These are phyloP conservation scores for Arthroderma uncinatum DNA, from an alignment of 2,329 filamentous ascomycete species.

Conservation along the genomic window DNA sequence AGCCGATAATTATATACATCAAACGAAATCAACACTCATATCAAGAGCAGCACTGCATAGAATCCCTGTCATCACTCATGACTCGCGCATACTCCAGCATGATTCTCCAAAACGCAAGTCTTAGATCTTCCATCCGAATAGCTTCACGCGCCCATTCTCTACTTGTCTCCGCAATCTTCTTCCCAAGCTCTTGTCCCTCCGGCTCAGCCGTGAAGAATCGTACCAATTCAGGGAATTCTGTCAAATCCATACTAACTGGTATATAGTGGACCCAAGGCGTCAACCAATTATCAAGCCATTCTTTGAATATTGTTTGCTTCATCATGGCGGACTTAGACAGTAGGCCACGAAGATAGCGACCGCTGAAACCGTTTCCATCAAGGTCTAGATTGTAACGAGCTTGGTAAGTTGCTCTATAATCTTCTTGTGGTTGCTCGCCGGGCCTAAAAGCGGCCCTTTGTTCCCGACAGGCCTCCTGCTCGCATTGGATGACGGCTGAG, in stretches of 20 bases:
- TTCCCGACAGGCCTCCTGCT: slow-evolving; percentile 23
- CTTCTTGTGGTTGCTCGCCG: slow-evolving; percentile 21
- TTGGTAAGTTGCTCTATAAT: slow-evolving; percentile 27
- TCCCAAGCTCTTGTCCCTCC: slow-evolving; percentile 40
- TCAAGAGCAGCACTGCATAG: slow-evolving; percentile 4
- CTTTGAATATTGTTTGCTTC: slow-evolving; percentile 44
- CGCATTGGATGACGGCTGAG: slow-evolving; percentile 39
- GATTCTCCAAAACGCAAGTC: slow-evolving; percentile 50
- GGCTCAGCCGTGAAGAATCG: slow-evolving; percentile 36
- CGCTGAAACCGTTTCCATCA: slow-evolving; percentile 48
- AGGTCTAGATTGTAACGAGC: slow-evolving; percentile 42
- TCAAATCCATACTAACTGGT: slow-evolving; percentile 41
- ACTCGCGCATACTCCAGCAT: slow-evolving; percentile 41
- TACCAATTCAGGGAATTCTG: slow-evolving; percentile 44
- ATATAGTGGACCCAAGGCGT: slow-evolving; percentile 49
- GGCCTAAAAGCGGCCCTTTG: slow-evolving; percentile 16
- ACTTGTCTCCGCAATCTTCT: slow-evolving; percentile 44
- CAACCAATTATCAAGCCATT: slow-evolving; percentile 50
- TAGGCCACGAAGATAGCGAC: slow-evolving; percentile 43
- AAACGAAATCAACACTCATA: background rate
- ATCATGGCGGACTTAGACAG: slow-evolving; percentile 39
- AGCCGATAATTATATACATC: background rate
- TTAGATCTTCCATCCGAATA: slow-evolving; percentile 48
- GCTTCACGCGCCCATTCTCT: slow-evolving; percentile 45
- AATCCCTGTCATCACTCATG: slow-evolving; percentile 7